Conservation (phyloP, 306 rosid species). For the Gleditsia sinensis region DNA sequence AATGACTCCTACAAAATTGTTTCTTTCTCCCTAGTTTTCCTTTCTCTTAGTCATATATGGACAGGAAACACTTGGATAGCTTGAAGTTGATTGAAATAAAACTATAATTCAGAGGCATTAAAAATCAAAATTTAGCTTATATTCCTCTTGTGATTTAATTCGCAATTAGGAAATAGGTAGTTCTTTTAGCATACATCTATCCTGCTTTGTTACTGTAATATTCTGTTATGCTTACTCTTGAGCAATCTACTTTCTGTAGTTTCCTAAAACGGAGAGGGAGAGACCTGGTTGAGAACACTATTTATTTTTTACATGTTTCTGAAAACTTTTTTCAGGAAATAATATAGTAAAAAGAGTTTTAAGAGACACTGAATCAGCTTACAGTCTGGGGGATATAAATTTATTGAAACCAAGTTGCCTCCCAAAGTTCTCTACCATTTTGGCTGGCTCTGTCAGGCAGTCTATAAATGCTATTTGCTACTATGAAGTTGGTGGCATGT, state of each 20-base stretch:
- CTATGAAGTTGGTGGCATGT: not conserved
- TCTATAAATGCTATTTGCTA: not conserved
- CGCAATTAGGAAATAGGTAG: not conserved
- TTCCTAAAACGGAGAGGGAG: not conserved
- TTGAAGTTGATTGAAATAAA: not conserved
- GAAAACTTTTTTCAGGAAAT: not conserved
- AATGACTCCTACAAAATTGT: not conserved
- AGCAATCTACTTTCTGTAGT: not conserved
- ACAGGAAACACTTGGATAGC: slow-evolving; percentile 8
- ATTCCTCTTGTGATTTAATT: slow-evolving; percentile 3
- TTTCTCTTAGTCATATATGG: not conserved
- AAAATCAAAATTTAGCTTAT: not conserved
- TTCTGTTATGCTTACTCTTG: not conserved
- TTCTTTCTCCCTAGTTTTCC: not conserved
- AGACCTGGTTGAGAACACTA: not conserved
- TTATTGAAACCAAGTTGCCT: not conserved
- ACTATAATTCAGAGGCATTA: not conserved
- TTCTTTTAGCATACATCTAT: not conserved
- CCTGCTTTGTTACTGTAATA: not conserved
- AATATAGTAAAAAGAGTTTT: slow-evolving; percentile 1
- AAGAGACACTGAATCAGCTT: not conserved
- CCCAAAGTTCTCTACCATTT: not conserved
- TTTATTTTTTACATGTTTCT: not conserved
- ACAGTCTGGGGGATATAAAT: not conserved
- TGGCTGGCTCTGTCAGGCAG: not conserved